These are phyloP conservation scores for Ganoderma lucidum DNA, from an alignment of 1,284 basidiomycete genomes.

Conservation along the genomic window DNA sequence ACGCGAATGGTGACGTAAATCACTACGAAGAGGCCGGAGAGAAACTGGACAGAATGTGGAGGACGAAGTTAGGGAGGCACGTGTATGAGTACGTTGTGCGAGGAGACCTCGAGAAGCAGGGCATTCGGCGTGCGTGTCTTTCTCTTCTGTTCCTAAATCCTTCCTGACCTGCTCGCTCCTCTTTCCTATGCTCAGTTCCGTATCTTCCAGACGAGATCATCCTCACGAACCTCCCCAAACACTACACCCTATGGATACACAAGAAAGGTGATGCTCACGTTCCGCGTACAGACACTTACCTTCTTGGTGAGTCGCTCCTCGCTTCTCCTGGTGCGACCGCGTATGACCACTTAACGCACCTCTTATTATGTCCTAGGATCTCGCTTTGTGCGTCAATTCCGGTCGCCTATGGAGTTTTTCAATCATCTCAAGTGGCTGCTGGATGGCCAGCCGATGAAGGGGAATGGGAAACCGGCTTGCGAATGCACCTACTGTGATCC, in stretches of 20 bases:
- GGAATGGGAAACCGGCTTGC: constrained; percentile 31
- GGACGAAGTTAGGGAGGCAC: constrained; percentile 35
- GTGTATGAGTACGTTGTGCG: constrained; percentile 34
- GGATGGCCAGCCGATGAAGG: constrained; percentile 36
- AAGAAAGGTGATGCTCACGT: constrained; percentile 35
- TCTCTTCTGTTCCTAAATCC: background rate
- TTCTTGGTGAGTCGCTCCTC: constrained; percentile 32
- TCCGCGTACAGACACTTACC: constrained; percentile 37
- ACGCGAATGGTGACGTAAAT: constrained; percentile 32
- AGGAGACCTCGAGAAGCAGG: constrained; percentile 25
- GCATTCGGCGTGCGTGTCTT: constrained; percentile 24
- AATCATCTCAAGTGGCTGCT: constrained; percentile 41
- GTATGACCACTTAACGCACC: background rate
- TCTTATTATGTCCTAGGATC: constrained; percentile 28
- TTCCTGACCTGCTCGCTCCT: background rate
- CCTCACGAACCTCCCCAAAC: constrained; percentile 33
- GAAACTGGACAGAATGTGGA: constrained; percentile 26
- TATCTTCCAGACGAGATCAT: constrained; percentile 22
- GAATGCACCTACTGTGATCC: constrained; percentile 37
- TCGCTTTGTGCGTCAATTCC: constrained; percentile 32
- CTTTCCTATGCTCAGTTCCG: constrained; percentile 12
- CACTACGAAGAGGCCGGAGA: constrained; percentile 31
- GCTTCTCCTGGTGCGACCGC: background rate
- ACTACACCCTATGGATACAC: constrained; percentile 39
- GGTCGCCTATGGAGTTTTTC: constrained; percentile 42